Evolutionary conservation across 192 early-diverging fungal species (phyloP).

Genomic region (Entomortierella parvispora): DNA sequence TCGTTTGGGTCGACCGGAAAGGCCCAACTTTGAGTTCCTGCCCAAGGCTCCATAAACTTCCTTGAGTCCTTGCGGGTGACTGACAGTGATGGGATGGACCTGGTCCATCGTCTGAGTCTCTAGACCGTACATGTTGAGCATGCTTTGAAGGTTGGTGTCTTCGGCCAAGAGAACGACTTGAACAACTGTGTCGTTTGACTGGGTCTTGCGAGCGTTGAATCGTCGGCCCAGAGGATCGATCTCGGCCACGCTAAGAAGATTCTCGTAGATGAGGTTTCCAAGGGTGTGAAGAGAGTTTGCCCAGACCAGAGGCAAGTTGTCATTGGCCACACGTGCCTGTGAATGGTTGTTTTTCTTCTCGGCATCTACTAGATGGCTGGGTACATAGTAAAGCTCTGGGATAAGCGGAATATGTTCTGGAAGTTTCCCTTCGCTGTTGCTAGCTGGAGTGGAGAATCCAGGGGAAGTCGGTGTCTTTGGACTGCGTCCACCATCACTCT

Average conservation of each 20-base stretch:
- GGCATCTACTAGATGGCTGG: slow-evolving; percentile 68
- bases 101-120: slow-evolving; percentile 79
- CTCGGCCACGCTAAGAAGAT: slow-evolving; percentile 76
- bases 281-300: slow-evolving; percentile 82
- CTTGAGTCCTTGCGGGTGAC: slow-evolving; percentile 73
- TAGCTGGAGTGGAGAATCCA: slow-evolving; percentile 9
- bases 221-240: slow-evolving; percentile 83
- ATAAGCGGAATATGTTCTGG: slow-evolving; percentile 60
- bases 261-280: slow-evolving; percentile 77
- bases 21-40: slow-evolving; percentile 75
- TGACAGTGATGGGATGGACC: slow-evolving; percentile 70
- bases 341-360: slow-evolving; percentile 73
- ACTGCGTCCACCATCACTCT: slow-evolving; percentile 16
- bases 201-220: slow-evolving; percentile 56
- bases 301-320: slow-evolving; percentile 89
- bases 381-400: slow-evolving; percentile 84
- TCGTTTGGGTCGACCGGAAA: slow-evolving; percentile 81
- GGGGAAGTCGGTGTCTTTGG: slow-evolving; percentile 32
- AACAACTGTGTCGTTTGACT: slow-evolving; percentile 65
- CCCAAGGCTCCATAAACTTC: slow-evolving; percentile 80
- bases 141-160: slow-evolving; percentile 70
- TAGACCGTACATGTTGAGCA: slow-evolving; percentile 73
- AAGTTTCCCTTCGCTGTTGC: slow-evolving; percentile 10
- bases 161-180: slow-evolving; percentile 82
- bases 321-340: slow-evolving; percentile 76